Evolutionary conservation across 352 stramenopile genomes (phyloP).

Genomic region (Phytophthora nicotianae): DNA sequence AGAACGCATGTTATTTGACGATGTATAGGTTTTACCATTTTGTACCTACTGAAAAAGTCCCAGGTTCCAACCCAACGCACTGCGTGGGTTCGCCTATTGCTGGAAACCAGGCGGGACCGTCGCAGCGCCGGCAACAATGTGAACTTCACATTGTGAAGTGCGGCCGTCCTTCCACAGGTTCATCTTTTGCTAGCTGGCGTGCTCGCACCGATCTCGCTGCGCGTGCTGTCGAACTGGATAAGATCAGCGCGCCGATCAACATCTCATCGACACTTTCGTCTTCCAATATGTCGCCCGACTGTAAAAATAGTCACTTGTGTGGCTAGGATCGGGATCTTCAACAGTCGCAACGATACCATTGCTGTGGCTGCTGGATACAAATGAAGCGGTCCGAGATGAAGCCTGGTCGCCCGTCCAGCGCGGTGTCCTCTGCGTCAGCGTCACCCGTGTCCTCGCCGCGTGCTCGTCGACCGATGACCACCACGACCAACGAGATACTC

Average conservation of each 20-base stretch:
- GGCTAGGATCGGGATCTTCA: neutral
- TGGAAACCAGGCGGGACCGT: conserved; percentile 17
- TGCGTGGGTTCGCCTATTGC: conserved; percentile 14
- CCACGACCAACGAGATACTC: conserved; percentile 41
- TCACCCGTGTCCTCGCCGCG: conserved; percentile 32
- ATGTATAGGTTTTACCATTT: conserved; percentile 1
- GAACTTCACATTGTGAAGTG: conserved; percentile 1
- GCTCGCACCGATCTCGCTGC: neutral
- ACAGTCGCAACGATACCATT: neutral
- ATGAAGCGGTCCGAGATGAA: conserved; percentile 16
- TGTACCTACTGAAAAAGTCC: conserved; percentile 21
- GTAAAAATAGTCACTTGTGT: conserved; percentile 9
- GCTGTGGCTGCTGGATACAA: neutral
- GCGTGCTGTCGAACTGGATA: neutral
- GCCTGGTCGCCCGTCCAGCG: conserved; percentile 8
- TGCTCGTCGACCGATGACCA: conserved; percentile 26
- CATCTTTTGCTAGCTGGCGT: conserved; percentile 2
- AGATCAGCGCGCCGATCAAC: too few relatives aligned
- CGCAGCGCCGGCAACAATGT: neutral
- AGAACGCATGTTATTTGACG: neutral
- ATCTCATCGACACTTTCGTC: neutral
- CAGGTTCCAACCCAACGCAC: conserved; percentile 8
- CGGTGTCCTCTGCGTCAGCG: conserved; percentile 4
- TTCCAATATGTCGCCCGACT: conserved; percentile 4
- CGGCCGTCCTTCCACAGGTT: conserved; percentile 13